Evolutionary conservation across 495 filamentous ascomycete species (phyloP).

Genomic region (Penicillium canariense): DNA sequence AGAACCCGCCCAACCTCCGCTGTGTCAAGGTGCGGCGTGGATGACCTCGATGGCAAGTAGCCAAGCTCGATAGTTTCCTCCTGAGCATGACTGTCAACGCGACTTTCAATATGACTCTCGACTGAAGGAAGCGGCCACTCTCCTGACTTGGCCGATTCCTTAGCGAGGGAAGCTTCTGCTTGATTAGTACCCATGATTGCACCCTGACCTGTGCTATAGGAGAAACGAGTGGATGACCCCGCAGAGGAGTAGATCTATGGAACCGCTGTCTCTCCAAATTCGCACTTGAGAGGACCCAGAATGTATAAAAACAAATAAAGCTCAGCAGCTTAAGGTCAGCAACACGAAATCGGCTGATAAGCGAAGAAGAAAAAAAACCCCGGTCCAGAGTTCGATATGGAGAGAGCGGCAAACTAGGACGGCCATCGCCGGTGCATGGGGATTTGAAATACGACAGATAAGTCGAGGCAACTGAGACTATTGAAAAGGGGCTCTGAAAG

Average conservation of each 20-base stretch:
- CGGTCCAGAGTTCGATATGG: background rate
- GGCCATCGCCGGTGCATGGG: slow-evolving; percentile 3
- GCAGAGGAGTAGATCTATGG: background rate
- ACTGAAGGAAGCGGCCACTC: background rate
- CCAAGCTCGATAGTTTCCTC: background rate
- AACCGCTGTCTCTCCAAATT: background rate
- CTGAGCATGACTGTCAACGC: background rate
- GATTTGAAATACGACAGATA: background rate
- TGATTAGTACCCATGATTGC: background rate
- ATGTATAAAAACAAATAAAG: background rate
- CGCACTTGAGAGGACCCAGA: background rate
- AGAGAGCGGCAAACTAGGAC: background rate
- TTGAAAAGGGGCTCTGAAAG: background rate
- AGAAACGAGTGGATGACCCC: background rate
- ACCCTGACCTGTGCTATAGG: background rate
- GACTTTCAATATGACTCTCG: background rate
- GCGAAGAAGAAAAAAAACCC: background rate
- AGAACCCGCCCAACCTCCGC: slow-evolving; percentile 2
- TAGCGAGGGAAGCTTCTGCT: background rate
- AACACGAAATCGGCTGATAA: background rate
- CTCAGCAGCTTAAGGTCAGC: background rate
- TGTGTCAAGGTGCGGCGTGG: background rate
- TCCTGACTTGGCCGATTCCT: background rate
- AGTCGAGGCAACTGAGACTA: background rate
- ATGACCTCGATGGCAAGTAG: background rate